Evolutionary conservation across 495 filamentous ascomycete species (phyloP), one percentile per base, ranked within the genome.

Genomic region (Cercophora scortea): DNA sequence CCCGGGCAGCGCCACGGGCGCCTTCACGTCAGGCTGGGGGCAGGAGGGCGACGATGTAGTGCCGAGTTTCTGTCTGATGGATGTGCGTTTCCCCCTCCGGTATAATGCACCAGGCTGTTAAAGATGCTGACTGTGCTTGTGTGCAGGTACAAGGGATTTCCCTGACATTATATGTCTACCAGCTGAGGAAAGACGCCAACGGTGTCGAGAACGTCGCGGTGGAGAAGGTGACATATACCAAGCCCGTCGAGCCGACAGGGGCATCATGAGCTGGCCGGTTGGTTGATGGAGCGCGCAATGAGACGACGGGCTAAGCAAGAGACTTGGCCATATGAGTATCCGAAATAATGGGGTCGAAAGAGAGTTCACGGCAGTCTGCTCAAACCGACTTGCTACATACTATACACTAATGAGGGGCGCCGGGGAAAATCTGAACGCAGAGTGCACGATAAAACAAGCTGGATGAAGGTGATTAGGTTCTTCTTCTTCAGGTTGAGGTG

Each of bases 1-100:
- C 65, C 93, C 93, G 2, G 93, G 93, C n/a, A 94, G 87, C 68
- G 91, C 88, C 17, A 94, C 89, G 8, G 90, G 90, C 10, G 90
- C 90, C 0, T 80, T 90, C 64, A 85, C 82, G 42, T 85, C 83
- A 0, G 52, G 56, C 53, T 57, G 86, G 84, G 41, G 88, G 75
- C 76, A 81, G 74, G 78, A 77, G 70, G 47, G 79, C 16, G 91
- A 95, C 65, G 89, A 94, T 38, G 86, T 87, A 52, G 84, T 85
- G 50, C 93, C 93, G 45, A 97, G 94, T 65, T 99, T 99, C 70
- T 95, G 93, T 67, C 70, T 99, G 70, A 97, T 99, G 93, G 94
- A 99, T 81, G 93, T 96, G 64, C 75, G 89, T 88, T 13, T 44
- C 15, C 9, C n/a, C 15, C 13, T 13, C 10, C 13, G 3, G 35